Evolutionary conservation across 2,329 filamentous ascomycete genomes (phyloP), one percentile per base, ranked within the genome.

Genomic region (Diaporthe helianthi): DNA sequence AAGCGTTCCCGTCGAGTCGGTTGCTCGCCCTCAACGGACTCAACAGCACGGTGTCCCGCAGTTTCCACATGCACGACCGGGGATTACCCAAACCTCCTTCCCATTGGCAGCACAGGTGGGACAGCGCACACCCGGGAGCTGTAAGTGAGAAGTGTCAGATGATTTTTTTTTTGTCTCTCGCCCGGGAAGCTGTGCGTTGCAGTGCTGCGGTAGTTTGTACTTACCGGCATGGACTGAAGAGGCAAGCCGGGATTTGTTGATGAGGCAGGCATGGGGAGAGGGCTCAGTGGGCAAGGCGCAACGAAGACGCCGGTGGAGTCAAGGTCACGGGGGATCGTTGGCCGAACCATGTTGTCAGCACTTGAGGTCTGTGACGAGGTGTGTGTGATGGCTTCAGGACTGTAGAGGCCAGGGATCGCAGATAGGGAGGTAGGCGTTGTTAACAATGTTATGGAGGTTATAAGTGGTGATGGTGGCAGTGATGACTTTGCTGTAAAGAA

Each of bases 31-130:
- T 58, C 49, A 63, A 52, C 33, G 51, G 24, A 44, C 49, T 65
- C 53, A 79, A 70, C 77, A 78, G 72, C 77, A 77, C 44, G 83
- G 81, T 29, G 84, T 85, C 61, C 84, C 84, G 76, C 84, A 86
- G 72, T 83, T 82, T 38, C 82, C 81, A 74, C 85, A 87, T 63
- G 78, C 78, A 68, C 83, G 81, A 65, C 85, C 85, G 38, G 84
- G 85, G 71, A 86, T 85, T 29, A 87, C 85, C 85, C 85, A 87
- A 52, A 85, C 83, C 73, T 87, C 85, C 71, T 83, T 79, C 70
- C 85, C 85, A 54, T 80, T 78, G 51, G 78, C 75, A 63, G 81
- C 80, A 73, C 85, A 87, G 5, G 81, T 86, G 58, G 85, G 84
- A 75, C 85, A 87, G 73, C 81, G 79, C 31, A 86, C 84, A 12